Percentiles rank a stretch among this genome's conserved stretches.
phyloP scores from a whole-genome alignment of 2,329 filamentous ascomycete genomes.

The Penicillium concentricum region DNA sequence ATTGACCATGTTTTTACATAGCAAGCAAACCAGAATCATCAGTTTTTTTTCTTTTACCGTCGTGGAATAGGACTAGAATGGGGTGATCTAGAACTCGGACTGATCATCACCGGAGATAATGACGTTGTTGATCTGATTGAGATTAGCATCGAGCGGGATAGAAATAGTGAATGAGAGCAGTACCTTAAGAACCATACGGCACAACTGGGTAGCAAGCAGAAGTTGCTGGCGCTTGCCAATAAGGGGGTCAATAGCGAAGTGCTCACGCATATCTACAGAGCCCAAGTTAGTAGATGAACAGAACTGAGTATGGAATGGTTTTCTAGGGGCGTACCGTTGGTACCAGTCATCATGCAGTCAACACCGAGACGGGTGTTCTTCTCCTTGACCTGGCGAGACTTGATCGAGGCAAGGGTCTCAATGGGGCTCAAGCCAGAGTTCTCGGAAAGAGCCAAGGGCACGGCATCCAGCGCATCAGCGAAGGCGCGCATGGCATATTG shows the following conservation, averaged over 20 bases:
- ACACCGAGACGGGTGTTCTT: constrained; percentile 78
- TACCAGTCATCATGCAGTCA: constrained; percentile 95
- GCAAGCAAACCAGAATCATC: constrained; percentile 23
- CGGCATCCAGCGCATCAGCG: constrained; percentile 85
- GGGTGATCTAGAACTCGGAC: constrained; percentile 69
- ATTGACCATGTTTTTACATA: constrained; percentile 28
- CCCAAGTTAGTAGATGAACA: constrained; percentile 6
- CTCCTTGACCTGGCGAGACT: constrained; percentile 93
- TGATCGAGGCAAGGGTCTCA: constrained; percentile 89
- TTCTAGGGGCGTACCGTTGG: constrained; percentile 63
- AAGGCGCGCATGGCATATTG: constrained; percentile 99
- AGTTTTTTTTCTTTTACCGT: constrained; percentile 21
- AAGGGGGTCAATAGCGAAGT: constrained; percentile 96
- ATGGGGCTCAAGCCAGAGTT: constrained; percentile 97
- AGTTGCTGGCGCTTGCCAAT: constrained; percentile 98
- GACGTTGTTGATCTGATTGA: constrained; percentile 73
- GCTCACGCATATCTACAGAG: constrained; percentile 82
- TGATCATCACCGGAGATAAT: constrained; percentile 87
- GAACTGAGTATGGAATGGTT: not conserved
- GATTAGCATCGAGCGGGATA: constrained; percentile 17
- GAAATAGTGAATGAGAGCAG: constrained; percentile 1
- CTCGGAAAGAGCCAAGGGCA: constrained; percentile 95
- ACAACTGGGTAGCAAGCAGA: constrained; percentile 92
- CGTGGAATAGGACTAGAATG: constrained; percentile 21
- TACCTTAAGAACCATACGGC: constrained; percentile 95